phyloP scores from a whole-genome alignment of 352 stramenopile genomes.

The Pythium chondricola region DNA sequence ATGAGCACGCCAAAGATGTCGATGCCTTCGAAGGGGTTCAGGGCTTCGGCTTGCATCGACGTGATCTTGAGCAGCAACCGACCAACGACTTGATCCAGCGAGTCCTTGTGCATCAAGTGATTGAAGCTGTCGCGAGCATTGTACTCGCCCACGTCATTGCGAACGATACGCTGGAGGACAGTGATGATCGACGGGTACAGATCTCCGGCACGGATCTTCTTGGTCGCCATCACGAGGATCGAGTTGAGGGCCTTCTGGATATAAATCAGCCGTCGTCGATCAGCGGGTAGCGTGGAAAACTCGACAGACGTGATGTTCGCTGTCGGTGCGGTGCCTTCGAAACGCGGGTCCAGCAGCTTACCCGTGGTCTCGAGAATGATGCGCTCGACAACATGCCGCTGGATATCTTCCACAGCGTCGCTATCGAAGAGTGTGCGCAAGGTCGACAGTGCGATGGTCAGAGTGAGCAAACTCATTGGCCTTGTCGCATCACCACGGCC shows the following conservation, averaged over 20 bases:
- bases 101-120: conserved; percentile 71
- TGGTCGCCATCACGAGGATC: conserved; percentile 44
- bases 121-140: conserved; percentile 62
- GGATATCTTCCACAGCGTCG: conserved; percentile 47
- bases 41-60: conserved; percentile 37
- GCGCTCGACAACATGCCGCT: conserved; percentile 71
- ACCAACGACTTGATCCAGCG: conserved; percentile 69
- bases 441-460: conserved; percentile 67
- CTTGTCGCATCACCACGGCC: conserved; percentile 50
- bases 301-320: conserved; percentile 37
- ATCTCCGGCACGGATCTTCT: conserved; percentile 55
- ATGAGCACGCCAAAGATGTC: conserved; percentile 80
- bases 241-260: conserved; percentile 71
- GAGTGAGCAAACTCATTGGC: conserved; percentile 56
- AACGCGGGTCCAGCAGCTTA: conserved; percentile 65
- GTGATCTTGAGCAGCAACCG: conserved; percentile 68
- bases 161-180: conserved; percentile 70
- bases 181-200: conserved; percentile 78
- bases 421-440: conserved; percentile 60
- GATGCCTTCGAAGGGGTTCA: conserved; percentile 71
- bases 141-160: conserved; percentile 77
- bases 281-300: conserved; percentile 13
- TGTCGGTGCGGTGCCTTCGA: conserved; percentile 50
- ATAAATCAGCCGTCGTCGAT: conserved; percentile 37
- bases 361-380: conserved; percentile 68